Evolutionary conservation across 352 stramenopile species (phyloP), one percentile per base, ranked within the genome.

Genomic region (Globisporangium lucens): DNA sequence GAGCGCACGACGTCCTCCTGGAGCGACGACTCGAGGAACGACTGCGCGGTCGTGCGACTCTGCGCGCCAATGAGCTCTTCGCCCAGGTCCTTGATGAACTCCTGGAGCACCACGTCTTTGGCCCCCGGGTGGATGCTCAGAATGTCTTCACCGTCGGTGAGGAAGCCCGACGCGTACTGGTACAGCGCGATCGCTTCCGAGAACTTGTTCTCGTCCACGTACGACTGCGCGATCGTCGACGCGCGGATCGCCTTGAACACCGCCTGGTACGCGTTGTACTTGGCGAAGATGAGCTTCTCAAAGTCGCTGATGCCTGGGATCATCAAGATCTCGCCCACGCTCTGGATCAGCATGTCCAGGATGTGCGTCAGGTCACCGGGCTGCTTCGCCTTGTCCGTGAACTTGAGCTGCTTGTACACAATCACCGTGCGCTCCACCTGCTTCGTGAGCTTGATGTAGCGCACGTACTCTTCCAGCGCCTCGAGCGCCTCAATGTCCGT

Each of bases 261-360:
- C 0, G 79, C 75, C 58, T 89, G 75, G 66, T 93, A 91, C n/a
- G 83, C 79, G 27, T 71, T 87, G 77, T 90, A 93, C 64, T 87
- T 82, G 9, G 83, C 77, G 1, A 70, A 70, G 30, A 77, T 64
- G 60, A 83, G 75, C 62, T 77, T 67, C 52, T 91, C 82, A 43
- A 78, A 77, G 46, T 91, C 82, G 35, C 41, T 62, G 30, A 93
- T 72, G 8, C 75, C 78, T 30, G 85, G 85, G 38, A 95, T 87
- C 58, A 72, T 76, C 35, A 90, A 49, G 62, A 95, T 95, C 60
- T 93, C 85, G n/a, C 76, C 77, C 20, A 93, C 80, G 66, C 76
- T 89, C 75, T 93, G 87, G 52, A 95, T 77, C 1, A 95, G 67
- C 87, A 93, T 93, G 61, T 93, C 81, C 15, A 95, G 72, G 52